These are phyloP conservation scores for Falciphora oryzae DNA, from an alignment of 2,329 filamentous ascomycete species.

Conservation along the genomic window DNA sequence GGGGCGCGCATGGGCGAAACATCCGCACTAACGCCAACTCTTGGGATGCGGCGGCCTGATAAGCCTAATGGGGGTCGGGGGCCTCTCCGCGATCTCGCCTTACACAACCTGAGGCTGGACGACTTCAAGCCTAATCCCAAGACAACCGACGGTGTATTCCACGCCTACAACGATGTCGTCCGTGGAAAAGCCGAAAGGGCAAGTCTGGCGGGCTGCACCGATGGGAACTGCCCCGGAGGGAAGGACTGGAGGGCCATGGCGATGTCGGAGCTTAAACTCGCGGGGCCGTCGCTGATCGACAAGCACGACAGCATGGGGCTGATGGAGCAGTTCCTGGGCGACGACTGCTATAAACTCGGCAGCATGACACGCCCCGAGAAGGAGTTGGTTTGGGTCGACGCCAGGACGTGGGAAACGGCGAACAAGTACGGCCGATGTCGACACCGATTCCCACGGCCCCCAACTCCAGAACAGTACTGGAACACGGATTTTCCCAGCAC, in stretches of 20 bases:
- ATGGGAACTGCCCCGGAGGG: constrained; percentile 66
- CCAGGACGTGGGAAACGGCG: constrained; percentile 66
- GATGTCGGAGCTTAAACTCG: constrained; percentile 36
- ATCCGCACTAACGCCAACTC: too few species aligned
- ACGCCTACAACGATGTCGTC: constrained; percentile 70
- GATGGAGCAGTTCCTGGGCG: constrained; percentile 52
- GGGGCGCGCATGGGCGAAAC: too few species aligned
- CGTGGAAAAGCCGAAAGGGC: constrained; percentile 64
- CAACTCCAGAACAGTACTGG: constrained; percentile 86
- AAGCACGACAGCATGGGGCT: constrained; percentile 39
- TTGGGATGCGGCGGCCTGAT: not conserved
- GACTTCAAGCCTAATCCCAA: constrained; percentile 81
- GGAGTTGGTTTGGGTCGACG: constrained; percentile 64
- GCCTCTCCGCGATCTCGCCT: constrained; percentile 50
- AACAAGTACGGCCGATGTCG: constrained; percentile 73
- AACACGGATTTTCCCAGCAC: constrained; percentile 82
- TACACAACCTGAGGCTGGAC: constrained; percentile 52
- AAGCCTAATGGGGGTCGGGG: constrained; percentile 14
- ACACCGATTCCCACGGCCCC: constrained; percentile 63
- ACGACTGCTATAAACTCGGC: constrained; percentile 52
- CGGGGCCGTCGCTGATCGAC: constrained; percentile 27
- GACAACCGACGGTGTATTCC: constrained; percentile 64
- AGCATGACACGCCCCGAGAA: constrained; percentile 55
- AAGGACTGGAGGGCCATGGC: constrained; percentile 64
- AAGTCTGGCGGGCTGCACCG: constrained; percentile 67